Conservation (phyloP, 176 grass and related monocot genomes). For the Phyllostachys edulis region DNA sequence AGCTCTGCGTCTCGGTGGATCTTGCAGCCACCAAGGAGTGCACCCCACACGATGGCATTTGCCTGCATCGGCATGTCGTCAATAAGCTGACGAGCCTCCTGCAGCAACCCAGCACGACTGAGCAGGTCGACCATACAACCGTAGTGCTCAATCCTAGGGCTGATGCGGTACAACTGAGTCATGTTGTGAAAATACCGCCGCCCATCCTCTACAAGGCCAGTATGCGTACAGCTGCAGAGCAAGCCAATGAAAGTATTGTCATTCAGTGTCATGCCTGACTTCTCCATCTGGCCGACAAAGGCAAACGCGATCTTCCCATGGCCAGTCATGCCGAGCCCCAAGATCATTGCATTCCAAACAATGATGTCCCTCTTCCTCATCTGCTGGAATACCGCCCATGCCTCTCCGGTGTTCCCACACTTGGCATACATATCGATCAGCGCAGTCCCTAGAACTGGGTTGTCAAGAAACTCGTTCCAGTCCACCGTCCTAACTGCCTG, state of each 20-base stretch:
- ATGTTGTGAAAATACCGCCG: constrained; percentile 49
- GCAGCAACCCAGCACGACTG: constrained; percentile 55
- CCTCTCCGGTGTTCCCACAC: no score
- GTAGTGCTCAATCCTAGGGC: constrained; percentile 61
- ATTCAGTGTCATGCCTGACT: constrained; percentile 40
- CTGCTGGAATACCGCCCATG: no score
- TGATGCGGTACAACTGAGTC: constrained; percentile 39
- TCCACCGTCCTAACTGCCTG: no score
- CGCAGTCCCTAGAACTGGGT: no score
- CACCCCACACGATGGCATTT: constrained; percentile 64
- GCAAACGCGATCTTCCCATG: constrained; percentile 47
- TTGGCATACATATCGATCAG: no score
- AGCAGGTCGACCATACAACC: constrained; percentile 74
- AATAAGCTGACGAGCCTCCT: constrained; percentile 54
- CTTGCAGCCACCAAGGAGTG: constrained; percentile 69
- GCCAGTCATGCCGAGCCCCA: not conserved
- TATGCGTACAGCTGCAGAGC: constrained; percentile 65
- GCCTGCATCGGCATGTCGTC: constrained; percentile 61
- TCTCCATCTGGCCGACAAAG: constrained; percentile 55
- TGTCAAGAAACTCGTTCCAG: no score
- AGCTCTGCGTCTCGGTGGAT: constrained; percentile 40
- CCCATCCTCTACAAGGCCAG: constrained; percentile 63
- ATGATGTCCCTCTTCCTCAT: no score
- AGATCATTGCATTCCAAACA: no score
- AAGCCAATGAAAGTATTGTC: constrained; percentile 66